Conservation (phyloP, 2,329 filamentous ascomycete genomes). For the Pestalotiopsis sp. region DNA sequence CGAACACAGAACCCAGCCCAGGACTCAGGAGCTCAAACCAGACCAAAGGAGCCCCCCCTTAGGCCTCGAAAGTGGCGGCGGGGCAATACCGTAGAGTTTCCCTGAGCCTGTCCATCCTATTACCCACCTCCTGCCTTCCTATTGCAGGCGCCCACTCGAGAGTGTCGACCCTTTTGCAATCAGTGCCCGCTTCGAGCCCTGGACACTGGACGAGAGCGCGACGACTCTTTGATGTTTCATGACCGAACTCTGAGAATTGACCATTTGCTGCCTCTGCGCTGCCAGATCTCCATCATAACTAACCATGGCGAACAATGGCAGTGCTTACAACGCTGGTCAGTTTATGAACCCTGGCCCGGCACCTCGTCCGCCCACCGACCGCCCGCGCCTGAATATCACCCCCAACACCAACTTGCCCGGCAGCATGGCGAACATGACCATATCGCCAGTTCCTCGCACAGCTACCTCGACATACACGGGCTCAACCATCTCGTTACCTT, state of each 20-base stretch:
- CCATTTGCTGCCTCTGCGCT: not conserved
- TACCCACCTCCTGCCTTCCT: constrained; percentile 10
- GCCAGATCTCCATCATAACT: constrained; percentile 14
- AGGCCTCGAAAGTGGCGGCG: constrained; percentile 11
- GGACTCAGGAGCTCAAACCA: not conserved
- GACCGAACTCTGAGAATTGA: constrained; percentile 7
- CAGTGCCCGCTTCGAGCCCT: constrained; percentile 3
- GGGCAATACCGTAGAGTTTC: constrained; percentile 6
- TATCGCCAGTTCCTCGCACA: constrained; percentile 70
- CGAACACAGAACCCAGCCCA: not conserved
- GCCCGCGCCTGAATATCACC: constrained; percentile 79
- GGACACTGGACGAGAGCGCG: constrained; percentile 2
- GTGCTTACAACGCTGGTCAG: constrained; percentile 62
- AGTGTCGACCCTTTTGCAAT: constrained; percentile 7
- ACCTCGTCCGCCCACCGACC: constrained; percentile 83
- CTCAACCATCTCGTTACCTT: constrained; percentile 73
- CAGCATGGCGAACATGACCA: constrained; percentile 77
- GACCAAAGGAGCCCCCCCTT: not conserved
- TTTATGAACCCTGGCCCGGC: constrained; percentile 99
- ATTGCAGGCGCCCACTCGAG: constrained; percentile 9
- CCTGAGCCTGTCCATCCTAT: constrained; percentile 4
- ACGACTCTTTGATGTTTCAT: constrained; percentile 8
- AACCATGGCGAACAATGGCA: constrained; percentile 36
- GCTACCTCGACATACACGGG: constrained; percentile 70
- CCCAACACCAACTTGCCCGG: constrained; percentile 75